phyloP scores from a whole-genome alignment of 208 protist genomes.

The Acanthamoeba rhysodes region DNA sequence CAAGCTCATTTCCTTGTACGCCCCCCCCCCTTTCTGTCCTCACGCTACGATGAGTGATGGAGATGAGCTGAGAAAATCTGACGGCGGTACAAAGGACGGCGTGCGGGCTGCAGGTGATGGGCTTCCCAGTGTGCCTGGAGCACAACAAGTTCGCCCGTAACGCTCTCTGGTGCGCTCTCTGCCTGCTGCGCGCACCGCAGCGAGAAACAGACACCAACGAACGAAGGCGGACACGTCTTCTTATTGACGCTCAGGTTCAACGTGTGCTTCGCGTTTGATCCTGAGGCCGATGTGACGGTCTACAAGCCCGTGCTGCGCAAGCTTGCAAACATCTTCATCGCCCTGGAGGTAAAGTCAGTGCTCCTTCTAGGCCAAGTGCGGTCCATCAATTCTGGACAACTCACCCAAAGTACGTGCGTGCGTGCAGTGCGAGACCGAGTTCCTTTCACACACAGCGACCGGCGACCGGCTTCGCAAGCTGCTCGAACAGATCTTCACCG shows the following conservation, averaged over 20 bases:
- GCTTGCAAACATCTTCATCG: conserved; percentile 51
- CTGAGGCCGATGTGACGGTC: neutral
- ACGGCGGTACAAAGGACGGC: neutral
- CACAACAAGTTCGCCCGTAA: conserved; percentile 69
- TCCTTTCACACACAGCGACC: conserved; percentile 58
- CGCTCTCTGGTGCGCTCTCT: conserved; percentile 12
- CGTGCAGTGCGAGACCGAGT: conserved; percentile 67
- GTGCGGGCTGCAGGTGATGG: conserved; percentile 53
- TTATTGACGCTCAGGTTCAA: conserved; percentile 76
- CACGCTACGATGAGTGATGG: neutral
- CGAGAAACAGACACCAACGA: neutral
- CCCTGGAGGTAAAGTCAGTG: conserved; percentile 43
- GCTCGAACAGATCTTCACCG: conserved; percentile 52
- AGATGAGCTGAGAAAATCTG: neutral
- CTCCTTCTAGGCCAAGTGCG: neutral
- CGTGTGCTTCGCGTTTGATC: conserved; percentile 78
- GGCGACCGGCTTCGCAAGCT: conserved; percentile 26
- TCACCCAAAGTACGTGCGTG: neutral
- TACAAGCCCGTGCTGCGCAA: conserved; percentile 80
- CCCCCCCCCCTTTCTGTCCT: too few species aligned
- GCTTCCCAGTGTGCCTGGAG: conserved; percentile 74
- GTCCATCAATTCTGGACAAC: neutral
- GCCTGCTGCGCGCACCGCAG: neutral
- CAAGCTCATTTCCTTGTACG: conserved; percentile 77
- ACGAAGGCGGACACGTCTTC: neutral